Evolutionary conservation across 768 basidiomycete genomes (phyloP), one percentile per base, ranked within the genome.

Genomic region (Trametopsis cervina): DNA sequence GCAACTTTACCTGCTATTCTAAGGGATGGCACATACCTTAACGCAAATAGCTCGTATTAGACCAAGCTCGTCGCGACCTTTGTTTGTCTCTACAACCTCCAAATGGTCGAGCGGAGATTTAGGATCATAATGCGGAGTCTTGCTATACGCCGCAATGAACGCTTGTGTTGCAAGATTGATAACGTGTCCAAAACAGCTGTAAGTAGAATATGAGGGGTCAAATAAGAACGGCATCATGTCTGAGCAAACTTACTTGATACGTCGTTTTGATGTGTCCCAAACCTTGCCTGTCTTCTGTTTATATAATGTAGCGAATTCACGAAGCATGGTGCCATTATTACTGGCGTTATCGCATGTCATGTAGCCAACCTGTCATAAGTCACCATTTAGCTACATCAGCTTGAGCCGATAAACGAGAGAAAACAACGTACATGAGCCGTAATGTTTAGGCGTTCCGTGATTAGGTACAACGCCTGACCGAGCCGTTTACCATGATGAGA

Each of bases 341-440:
- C 22, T 47, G 0, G 68, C 67, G 49, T 70, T 71, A 46, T 71
- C 63, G 47, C 62, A 69, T 0, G 69, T 71, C 0, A 71, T 58
- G 42, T 64, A 52, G 1, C 66, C 63, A 50, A 68, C 54, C 68
- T 69, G 50, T n/a, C n/a, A n/a, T n/a, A n/a, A n/a, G n/a, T n/a
- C n/a, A n/a, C n/a, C n/a, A n/a, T n/a, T n/a, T n/a, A n/a, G n/a
- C n/a, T n/a, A n/a, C n/a, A n/a, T n/a, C n/a, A n/a, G n/a, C n/a
- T 36, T 11, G 35, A 36, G 17, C 42, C n/a, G n/a, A n/a, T n/a
- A n/a, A n/a, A n/a, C n/a, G n/a, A n/a, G n/a, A n/a, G n/a, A 40
- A 25, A 54, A 38, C 4, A n/a, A 37, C 53, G 2, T 51, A 71
- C 68, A 57, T 63, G 61, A 22, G 66, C 54, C 13, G 47, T 45